phyloP scores from a whole-genome alignment of 83 land plant species.

The Isoetes engelmannii region DNA sequence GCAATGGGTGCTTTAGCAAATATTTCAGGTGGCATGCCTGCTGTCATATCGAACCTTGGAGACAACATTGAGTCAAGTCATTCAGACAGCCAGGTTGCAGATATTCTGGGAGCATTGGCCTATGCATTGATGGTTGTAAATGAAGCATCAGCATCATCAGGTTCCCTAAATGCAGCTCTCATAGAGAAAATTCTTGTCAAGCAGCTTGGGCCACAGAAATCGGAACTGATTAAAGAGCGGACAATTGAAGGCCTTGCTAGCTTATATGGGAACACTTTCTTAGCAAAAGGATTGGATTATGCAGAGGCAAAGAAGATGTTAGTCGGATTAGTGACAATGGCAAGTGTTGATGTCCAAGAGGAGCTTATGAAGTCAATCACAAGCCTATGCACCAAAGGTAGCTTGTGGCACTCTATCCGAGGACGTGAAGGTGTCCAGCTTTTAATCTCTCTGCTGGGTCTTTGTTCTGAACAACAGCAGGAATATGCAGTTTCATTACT shows the following conservation, averaged over 20 bases:
- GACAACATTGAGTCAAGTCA: conserved; percentile 67
- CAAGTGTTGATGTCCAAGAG: conserved; percentile 67
- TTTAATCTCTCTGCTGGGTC: conserved; percentile 91
- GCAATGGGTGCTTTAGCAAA: conserved; percentile 96
- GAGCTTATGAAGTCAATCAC: conserved; percentile 65
- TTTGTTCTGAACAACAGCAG: conserved; percentile 93
- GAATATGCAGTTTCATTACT: conserved; percentile 94
- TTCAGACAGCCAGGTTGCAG: conserved; percentile 68
- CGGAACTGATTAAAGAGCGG: conserved; percentile 71
- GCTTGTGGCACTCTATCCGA: conserved; percentile 81
- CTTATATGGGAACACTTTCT: conserved; percentile 71
- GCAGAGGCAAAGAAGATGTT: conserved; percentile 83
- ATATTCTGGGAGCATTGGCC: conserved; percentile 87
- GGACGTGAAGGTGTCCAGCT: conserved; percentile 96
- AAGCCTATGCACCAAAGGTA: conserved; percentile 48
- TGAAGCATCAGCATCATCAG: conserved; percentile 42
- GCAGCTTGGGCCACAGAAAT: conserved; percentile 49
- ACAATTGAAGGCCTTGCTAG: conserved; percentile 91
- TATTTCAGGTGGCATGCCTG: conserved; percentile 85
- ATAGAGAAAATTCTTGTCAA: conserved; percentile 73
- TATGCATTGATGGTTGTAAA: conserved; percentile 96
- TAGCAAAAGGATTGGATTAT: conserved; percentile 45
- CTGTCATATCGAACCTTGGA: conserved; percentile 74
- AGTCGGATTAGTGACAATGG: conserved; percentile 91
- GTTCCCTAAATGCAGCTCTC: conserved; percentile 52